Conservation (phyloP, 2,329 filamentous ascomycete genomes). For the Alternaria angustiovoidea region DNA sequence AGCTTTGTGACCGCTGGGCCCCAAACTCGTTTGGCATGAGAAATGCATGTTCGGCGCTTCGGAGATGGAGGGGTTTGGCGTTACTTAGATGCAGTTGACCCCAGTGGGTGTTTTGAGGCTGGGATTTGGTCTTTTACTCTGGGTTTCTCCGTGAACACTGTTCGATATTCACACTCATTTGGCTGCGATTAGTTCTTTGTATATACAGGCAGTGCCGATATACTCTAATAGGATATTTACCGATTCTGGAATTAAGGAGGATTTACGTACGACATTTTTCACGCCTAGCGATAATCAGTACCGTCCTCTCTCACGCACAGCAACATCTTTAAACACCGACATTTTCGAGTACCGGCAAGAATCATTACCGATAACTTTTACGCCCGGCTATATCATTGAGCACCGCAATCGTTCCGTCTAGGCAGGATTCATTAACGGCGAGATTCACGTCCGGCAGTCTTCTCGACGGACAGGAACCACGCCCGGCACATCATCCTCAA, state of each 20-base stretch:
- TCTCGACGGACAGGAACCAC: not conserved
- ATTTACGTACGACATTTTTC: not conserved
- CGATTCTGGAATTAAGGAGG: constrained; percentile 6
- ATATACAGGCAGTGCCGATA: not conserved
- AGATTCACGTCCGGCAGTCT: not conserved
- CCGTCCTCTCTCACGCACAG: not conserved
- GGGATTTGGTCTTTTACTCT: constrained; percentile 1
- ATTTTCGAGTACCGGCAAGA: not conserved
- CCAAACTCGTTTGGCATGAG: constrained; percentile 29
- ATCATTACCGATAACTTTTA: not conserved
- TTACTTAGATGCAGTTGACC: constrained; percentile 12
- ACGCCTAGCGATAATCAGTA: not conserved
- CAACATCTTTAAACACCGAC: not conserved
- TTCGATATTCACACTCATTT: not conserved
- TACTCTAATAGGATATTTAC: not conserved
- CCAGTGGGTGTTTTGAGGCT: constrained; percentile 1
- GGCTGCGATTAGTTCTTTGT: not conserved
- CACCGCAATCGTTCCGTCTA: not conserved
- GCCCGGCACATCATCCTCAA: not conserved
- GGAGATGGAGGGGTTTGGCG: constrained; percentile 3
- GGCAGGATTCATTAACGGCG: not conserved
- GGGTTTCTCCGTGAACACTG: not conserved
- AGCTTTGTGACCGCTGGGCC: constrained; percentile 18
- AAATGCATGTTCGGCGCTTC: constrained; percentile 9
- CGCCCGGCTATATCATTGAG: not conserved